These are phyloP conservation scores for Psilocybe azurescens DNA, from an alignment of 768 basidiomycete species.

Conservation along the genomic window DNA sequence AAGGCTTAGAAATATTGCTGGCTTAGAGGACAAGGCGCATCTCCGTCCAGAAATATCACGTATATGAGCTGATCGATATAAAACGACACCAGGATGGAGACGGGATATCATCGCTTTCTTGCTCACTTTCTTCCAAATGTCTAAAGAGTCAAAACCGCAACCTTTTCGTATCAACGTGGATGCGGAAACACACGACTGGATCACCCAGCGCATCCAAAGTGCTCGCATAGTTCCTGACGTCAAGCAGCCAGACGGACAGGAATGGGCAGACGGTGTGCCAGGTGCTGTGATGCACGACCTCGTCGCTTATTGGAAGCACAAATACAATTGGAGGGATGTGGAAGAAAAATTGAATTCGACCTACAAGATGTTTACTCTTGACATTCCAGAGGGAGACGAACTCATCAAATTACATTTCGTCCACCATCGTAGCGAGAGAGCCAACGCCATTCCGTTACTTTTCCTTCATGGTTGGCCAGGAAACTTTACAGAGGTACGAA, in stretches of 20 bases:
- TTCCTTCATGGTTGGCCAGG: conserved; percentile 61
- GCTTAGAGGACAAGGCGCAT: no score
- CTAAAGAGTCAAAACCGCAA: conserved; percentile 12
- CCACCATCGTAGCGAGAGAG: conserved; percentile 47
- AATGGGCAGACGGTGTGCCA: conserved; percentile 56
- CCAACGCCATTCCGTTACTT: conserved; percentile 54
- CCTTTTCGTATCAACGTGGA: conserved; percentile 49
- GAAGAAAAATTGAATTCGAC: conserved; percentile 52
- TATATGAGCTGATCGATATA: no score
- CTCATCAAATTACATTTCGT: conserved; percentile 57
- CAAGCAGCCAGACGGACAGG: conserved; percentile 44
- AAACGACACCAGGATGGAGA: no score
- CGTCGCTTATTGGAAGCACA: conserved; percentile 46
- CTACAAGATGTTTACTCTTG: conserved; percentile 54
- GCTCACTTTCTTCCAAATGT: not conserved
- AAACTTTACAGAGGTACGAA: conserved; percentile 38
- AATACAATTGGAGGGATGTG: conserved; percentile 54
- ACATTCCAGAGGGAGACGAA: conserved; percentile 50
- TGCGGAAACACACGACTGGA: conserved; percentile 40
- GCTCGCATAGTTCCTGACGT: conserved; percentile 50
- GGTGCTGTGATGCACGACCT: conserved; percentile 45
- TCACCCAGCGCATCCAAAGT: conserved; percentile 47
- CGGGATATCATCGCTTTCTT: no score
- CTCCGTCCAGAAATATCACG: no score
- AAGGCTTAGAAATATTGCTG: no score